Evolutionary conservation across 345 rosid species (phyloP), one percentile per base, ranked within the genome.

Genomic region (Gossypium australe): DNA sequence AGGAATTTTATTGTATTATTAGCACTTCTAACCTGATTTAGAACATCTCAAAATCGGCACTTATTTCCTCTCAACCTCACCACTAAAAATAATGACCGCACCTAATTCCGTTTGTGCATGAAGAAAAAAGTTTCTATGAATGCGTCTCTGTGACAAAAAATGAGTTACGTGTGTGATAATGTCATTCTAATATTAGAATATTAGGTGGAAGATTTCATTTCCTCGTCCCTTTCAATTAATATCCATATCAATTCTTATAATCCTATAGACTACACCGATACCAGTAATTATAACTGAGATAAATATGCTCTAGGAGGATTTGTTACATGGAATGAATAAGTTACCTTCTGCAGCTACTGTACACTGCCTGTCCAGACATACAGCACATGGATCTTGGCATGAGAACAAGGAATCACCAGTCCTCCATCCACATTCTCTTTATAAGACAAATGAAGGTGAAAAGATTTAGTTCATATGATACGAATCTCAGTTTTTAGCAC

Each of bases 351-450:
- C 96, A 0, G 92, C 86, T 3, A 95, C 97, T 1, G 91, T 84
- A 82, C 98, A 93, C 77, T 80, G 83, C 81, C 90, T 89, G 71
- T 95, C 99, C 74, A 95, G 81, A 76, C 98, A 95, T 70, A 95
- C 98, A 61, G 80, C 89, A 47, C 99, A 93, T 29, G 94, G 88
- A 76, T 95, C 98, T 66, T 82, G 86, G 84, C 90, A 85, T 1
- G 90, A 70, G 14, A 80, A 81, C 7, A 80, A 75, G 49, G 82
- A 80, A 74, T 86, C 89, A 49, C 67, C 80, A 77, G 67, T 84
- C 84, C 87, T 82, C 97, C 98, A 92, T 75, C 97, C 97, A 75
- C 94, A 90, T 89, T 87, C 95, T 85, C 98, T 94, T 87, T 78
- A 83, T 64, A 74, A 17, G 45, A 62, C 57, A 62, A 51, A 67